Conservation (phyloP, 805 yeast species). For the Spathaspora girioi region DNA sequence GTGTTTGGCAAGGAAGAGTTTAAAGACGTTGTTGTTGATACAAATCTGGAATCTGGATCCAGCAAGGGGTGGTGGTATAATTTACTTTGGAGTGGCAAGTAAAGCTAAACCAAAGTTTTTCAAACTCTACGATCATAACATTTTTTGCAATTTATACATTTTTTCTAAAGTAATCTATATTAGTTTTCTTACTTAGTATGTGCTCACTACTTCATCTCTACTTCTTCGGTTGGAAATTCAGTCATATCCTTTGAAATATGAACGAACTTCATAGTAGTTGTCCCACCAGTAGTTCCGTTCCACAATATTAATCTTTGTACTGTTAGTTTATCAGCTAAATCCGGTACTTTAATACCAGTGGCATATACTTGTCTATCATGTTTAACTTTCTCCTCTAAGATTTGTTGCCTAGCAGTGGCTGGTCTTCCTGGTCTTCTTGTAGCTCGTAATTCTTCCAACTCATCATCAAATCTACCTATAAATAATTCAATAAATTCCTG, state of each 20-base stretch:
- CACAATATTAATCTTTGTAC: slow-evolving; percentile 63
- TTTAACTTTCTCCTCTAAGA: slow-evolving; percentile 58
- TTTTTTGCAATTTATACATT: neutral
- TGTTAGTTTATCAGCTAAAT: slow-evolving; percentile 56
- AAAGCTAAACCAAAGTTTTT: neutral
- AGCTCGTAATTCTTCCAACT: slow-evolving; percentile 55
- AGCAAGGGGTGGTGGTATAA: neutral
- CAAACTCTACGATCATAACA: neutral
- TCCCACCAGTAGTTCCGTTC: slow-evolving; percentile 82
- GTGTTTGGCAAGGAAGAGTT: neutral
- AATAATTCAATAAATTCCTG: slow-evolving; percentile 57
- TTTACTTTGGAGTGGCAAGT: slow-evolving; percentile 1
- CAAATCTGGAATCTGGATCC: neutral
- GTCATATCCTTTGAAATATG: slow-evolving; percentile 27
- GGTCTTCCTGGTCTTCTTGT: slow-evolving; percentile 90
- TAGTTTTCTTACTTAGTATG: neutral
- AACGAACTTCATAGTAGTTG: slow-evolving; percentile 56
- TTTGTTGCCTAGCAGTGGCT: slow-evolving; percentile 62
- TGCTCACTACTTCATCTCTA: slow-evolving; percentile 13
- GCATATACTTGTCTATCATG: slow-evolving; percentile 59
- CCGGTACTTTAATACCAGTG: slow-evolving; percentile 73
- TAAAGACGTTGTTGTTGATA: neutral
- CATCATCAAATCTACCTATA: slow-evolving; percentile 72
- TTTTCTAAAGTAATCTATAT: neutral
- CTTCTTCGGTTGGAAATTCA: slow-evolving; percentile 20